Evolutionary conservation across 2,329 filamentous ascomycete species (phyloP), one percentile per base, ranked within the genome.

Genomic region (Onygenales sp.): DNA sequence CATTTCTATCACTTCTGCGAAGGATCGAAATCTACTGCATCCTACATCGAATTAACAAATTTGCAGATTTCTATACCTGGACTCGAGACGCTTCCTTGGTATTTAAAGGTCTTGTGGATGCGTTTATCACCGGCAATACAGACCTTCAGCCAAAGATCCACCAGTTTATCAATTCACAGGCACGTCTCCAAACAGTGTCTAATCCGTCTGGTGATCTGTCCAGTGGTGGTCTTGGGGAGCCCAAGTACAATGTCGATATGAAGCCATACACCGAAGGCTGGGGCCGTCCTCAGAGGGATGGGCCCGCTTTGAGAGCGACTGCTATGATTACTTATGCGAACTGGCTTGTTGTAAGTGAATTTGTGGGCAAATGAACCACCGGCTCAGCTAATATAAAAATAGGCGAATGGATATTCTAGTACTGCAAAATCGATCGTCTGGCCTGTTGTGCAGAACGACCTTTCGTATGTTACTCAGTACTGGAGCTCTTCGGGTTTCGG

Each of bases 401-500:
- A 64, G 62, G 70, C 44, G 34, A 85, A 87, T 56, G 83, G 82
- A 4, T 60, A 73, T 32, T 58, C 59, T 9, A 73, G 73, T 2
- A 79, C 77, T 0, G 83, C 78, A 5, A 70, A 67, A 9, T 68
- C 73, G 44, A 76, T 79, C 45, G 73, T 87, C 46, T 90, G 86
- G 86, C 87, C 87, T 4, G 74, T 92, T 53, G 79, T 90, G 48
- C 74, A 77, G 51, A 91, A 89, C 59, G 88, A 92, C 61, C 75
- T 93, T 40, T 76, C 76, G 44, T 92, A 91, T 58, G 81, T 87
- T 6, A 78, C 82, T 1, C 81, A 88, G 63, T 87, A 88, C 71
- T 88, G 85, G 82, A 81, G 79, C 56, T 67, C 74, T 53, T 76
- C 76, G 8, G 73, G 72, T 13, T 90, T 82, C 61, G 87, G 62